Base-by-base conservation (phyloP, 192 early-diverging fungal species). In the Entrophospora sp. region DNA sequence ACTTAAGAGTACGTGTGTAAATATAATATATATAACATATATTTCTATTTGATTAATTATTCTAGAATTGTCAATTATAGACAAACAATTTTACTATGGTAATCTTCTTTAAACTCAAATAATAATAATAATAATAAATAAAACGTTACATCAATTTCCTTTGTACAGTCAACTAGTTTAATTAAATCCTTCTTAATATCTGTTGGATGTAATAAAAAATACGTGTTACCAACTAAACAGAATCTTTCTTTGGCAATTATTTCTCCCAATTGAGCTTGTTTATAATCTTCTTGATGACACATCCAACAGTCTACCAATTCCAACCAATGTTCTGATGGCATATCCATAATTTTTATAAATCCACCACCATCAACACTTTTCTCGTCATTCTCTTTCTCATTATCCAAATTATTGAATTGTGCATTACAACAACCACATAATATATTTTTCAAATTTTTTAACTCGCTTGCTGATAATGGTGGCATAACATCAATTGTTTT, bases 291-390 rank as follows among this genome's bases (percentile, higher is more conserved):
- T 6, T 88, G 87, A 52, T 91, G 89, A 56, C 89, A 91, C 65
- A 91, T 83, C 89, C 89, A 91, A 65, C 89, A 91, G 49, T 91
- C 89, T n/a, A 91, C 77, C 22, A 91, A 72, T 44, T 91, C 89
- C 48, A 79, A 75, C 89, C 89, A 91, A 62, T 89, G 85, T 28
- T 89, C 84, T 2, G 89, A 91, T 1, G 89, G 89, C 40, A 91
- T 70, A 59, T 87, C 83, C 24, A 73, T 66, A 16, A 77, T 69
- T 66, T 69, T 37, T 16, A 22, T 35, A 24, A 46, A 20, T 18
- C n/a, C n/a, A n/a, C n/a, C n/a, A n/a, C n/a, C n/a, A n/a, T n/a
- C n/a, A n/a, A n/a, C n/a, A n/a, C n/a, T n/a, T n/a, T n/a, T n/a
- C n/a, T n/a, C n/a, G n/a, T n/a, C n/a, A n/a, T n/a, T n/a, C n/a